These are phyloP conservation scores for Paraleonurus japonicus DNA, from an alignment of 257 asterid species.

Conservation along the genomic window DNA sequence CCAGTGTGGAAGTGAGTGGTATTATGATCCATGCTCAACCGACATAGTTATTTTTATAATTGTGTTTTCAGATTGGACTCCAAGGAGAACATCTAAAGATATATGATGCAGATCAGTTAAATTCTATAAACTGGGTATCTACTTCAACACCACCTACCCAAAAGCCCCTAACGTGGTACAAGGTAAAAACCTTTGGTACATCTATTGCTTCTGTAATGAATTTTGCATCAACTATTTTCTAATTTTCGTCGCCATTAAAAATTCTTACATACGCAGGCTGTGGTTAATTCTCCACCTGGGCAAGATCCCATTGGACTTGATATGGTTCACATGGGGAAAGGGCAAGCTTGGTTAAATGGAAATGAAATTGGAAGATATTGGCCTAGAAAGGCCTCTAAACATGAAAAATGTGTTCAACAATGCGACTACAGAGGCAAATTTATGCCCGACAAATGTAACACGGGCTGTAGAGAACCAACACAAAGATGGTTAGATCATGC, in stretches of 20 bases:
- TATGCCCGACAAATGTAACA: constrained; percentile 75
- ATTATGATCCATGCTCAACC: constrained; percentile 9
- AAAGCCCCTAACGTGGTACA: constrained; percentile 94
- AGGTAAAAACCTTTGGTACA: constrained; percentile 44
- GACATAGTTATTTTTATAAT: not conserved
- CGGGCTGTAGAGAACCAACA: constrained; percentile 85
- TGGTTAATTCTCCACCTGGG: constrained; percentile 78
- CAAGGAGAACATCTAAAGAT: constrained; percentile 66
- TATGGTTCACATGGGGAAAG: constrained; percentile 93
- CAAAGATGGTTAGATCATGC: constrained; percentile 70
- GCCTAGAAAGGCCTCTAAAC: constrained; percentile 70
- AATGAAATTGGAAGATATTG: constrained; percentile 90
- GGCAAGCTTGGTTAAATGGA: constrained; percentile 92
- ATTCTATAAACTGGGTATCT: constrained; percentile 59
- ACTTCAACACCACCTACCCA: constrained; percentile 67
- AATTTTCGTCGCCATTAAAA: constrained; percentile 1
- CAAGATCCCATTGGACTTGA: constrained; percentile 83
- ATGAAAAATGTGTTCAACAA: constrained; percentile 57
- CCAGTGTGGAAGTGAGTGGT: not conserved
- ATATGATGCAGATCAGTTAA: constrained; percentile 43
- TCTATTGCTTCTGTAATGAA: not conserved
- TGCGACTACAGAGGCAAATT: constrained; percentile 89
- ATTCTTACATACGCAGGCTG: constrained; percentile 44
- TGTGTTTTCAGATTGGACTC: constrained; percentile 64
- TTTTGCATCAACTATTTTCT: not conserved